A percentile compares a stretch with the other conserved stretches of the same genome.
These are phyloP conservation scores for Candida quercuum DNA, from an alignment of 805 yeast species.

Conservation along the genomic window DNA sequence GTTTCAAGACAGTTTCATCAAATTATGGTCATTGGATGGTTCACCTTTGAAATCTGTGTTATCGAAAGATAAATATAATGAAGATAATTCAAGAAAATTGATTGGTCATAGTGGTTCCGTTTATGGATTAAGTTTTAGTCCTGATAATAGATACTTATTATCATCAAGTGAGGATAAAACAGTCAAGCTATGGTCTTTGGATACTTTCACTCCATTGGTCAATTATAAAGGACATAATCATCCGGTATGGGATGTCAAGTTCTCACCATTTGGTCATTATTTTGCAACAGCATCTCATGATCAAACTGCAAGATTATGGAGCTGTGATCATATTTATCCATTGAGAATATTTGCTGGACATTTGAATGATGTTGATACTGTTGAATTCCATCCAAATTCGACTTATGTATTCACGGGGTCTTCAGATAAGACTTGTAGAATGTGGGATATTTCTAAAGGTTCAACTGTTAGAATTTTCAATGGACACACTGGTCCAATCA, in stretches of 20 bases:
- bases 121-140: constrained; percentile 84
- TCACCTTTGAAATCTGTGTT: constrained; percentile 64
- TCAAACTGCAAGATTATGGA: constrained; percentile 96
- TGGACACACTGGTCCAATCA: constrained; percentile 89
- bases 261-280: constrained; percentile 93
- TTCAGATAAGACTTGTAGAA: constrained; percentile 88
- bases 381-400: constrained; percentile 93
- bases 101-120: constrained; percentile 95
- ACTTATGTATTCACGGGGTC: constrained; percentile 94
- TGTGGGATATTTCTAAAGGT: constrained; percentile 96
- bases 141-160: constrained; percentile 77
- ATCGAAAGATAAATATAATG: constrained; percentile 47
- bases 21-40: constrained; percentile 92
- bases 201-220: constrained; percentile 82
- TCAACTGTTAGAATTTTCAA: constrained; percentile 85
- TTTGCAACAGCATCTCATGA: constrained; percentile 98
- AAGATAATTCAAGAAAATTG: constrained; percentile 40
- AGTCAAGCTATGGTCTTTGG: constrained; percentile 89
- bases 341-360: constrained; percentile 96
- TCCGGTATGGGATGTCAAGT: constrained; percentile 96
- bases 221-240: constrained; percentile 95
- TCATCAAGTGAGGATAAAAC: constrained; percentile 91
- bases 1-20: constrained; percentile 85
- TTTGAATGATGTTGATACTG: constrained; percentile 91
- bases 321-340: constrained; percentile 96